Evolutionary conservation across 2,329 filamentous ascomycete species (phyloP), one percentile per base, ranked within the genome.

Genomic region (Cryphonectria nitschkei): DNA sequence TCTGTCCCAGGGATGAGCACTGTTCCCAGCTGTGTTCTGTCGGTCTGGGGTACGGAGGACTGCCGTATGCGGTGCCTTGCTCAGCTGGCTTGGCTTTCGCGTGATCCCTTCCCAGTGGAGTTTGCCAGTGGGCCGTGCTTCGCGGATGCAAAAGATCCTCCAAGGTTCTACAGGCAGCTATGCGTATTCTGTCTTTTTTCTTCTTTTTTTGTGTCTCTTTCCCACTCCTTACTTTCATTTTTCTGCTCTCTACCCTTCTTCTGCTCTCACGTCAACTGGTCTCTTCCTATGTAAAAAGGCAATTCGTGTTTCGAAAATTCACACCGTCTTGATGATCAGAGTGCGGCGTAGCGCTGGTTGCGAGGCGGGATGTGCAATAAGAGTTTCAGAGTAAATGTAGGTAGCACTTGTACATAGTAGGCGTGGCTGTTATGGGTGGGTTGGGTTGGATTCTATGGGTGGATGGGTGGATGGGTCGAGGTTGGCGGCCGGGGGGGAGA

Each of bases 281-380:
- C n/a, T 14, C 6, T 26, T 60, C 11, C 60, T 32, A 29, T 46
- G 8, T 19, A 32, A n/a, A 7, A 14, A 14, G n/a, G 22, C 22
- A 41, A n/a, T 63, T 29, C 19, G 32, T 63, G 61, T 16, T 13
- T 61, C 37, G 41, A 34, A 16, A 32, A 34, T 68, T 29, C 26
- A 56, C 32, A 34, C 46, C 22, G 50, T 66, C 16, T 37, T 22
- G 29, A 54, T 14, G 63, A 37, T 37, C 63, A 14, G 29, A 65
- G 63, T n/a, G 37, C 26, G 63, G n/a, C 54, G 39, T 39, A 46
- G 41, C 37, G 39, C 60, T 61, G 58, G 58, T 63, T 43, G 32
- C 29, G 67, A 39, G 67, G 58, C 61, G 56, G 52, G 66, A 37
- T 68, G 41, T 62, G 58, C 67, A 41, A 22, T 68, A 52, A 62